Base-by-base conservation (phyloP, 1,139 yeast genomes). In the Yamadazyma conglobata region DNA sequence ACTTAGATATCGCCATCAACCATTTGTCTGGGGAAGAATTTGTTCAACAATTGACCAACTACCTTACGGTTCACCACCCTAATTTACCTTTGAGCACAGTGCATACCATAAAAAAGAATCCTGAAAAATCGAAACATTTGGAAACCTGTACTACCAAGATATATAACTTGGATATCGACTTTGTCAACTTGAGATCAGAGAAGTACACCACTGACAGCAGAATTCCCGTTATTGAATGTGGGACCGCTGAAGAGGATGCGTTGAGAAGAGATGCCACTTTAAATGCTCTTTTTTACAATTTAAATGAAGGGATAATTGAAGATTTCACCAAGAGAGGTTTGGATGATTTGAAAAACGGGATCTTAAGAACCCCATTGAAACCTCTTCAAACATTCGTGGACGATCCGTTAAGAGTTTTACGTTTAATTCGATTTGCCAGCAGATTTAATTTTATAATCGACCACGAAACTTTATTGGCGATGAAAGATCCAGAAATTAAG, bases 91-190 rank as follows among this genome's bases (percentile, higher is more conserved):
- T 77, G 12, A 62, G 65, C 17, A 60, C 73, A 10, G 72, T 88
- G 20, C 95, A 89, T 52, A 86, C 84, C 35, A 88, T 91, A 40
- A 89, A 84, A 42, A 79, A 79, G 54, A 91, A 93, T 54, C 98
- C 98, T 0, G 96, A 84, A 42, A 89, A 89, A 55, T 84, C 95
- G 1, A 93, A 91, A 58, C 99, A 91, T 60, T 62, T 91, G 44
- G 99, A 93, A 50, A 93, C 98, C 0, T 94, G 97, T 25, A 91
- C 97, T 6, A 88, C 96, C 3, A 82, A 78, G 47, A 58, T 91
- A 13, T 85, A 73, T 52, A 94, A 80, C 0, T 56, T 82, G 16
- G 96, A 87, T 46, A 75, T 91, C 30, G 99, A 91, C 58, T 87
- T 91, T 55, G 98, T 93, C 31, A 91, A 91, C 53, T 64, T 91